phyloP scores from a whole-genome alignment of 176 grass and related monocot genomes.

The Juncus effusus region DNA sequence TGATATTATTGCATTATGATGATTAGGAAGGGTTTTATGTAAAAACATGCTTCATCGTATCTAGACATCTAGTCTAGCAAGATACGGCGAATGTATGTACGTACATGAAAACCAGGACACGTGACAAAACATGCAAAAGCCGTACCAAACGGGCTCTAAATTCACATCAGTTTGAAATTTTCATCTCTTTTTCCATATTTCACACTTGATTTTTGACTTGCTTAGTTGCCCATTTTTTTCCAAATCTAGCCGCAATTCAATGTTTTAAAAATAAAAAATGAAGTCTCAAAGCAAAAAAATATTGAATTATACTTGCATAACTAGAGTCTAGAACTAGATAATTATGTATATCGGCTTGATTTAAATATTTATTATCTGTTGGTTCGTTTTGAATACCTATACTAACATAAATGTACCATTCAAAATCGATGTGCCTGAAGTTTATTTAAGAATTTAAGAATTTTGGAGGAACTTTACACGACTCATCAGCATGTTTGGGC shows the following conservation, averaged over 20 bases:
- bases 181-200: conserved; percentile 2
- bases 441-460: too few relatives aligned
- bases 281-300: too few relatives aligned
- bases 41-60: neutral
- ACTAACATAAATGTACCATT: too few relatives aligned
- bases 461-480: neutral
- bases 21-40: neutral
- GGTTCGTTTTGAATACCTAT: too few relatives aligned
- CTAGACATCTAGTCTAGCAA: neutral
- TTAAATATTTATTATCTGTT: too few relatives aligned
- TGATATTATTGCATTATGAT: neutral
- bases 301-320: too few relatives aligned
- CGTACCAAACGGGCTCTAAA: neutral
- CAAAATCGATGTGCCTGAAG: too few relatives aligned
- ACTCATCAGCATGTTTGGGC: conserved; percentile 17
- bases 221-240: too few relatives aligned
- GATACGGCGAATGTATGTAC: neutral
- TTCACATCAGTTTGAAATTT: neutral
- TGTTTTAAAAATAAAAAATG: too few relatives aligned
- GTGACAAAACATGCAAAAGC: conserved; percentile 9
- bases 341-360: too few relatives aligned
- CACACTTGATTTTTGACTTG: neutral
- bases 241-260: too few relatives aligned
- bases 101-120: neutral
- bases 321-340: too few relatives aligned